Conservation (phyloP, 1,284 basidiomycete genomes). For the Moesziomyces sp. region DNA sequence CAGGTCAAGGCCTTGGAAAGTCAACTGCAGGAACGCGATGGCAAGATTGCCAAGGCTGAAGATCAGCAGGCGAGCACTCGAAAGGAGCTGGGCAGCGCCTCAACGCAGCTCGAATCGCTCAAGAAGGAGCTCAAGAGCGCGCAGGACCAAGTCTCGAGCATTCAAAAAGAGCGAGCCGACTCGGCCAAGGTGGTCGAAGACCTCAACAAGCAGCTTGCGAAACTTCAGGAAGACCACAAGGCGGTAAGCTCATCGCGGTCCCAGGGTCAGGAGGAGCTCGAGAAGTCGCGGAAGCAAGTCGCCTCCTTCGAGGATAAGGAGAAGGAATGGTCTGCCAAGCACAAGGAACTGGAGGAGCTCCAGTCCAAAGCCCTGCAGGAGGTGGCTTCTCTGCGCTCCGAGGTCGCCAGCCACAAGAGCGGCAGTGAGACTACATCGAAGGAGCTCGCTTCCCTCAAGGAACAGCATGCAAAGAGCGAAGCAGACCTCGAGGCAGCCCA, state of each 20-base stretch:
- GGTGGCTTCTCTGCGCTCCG: conserved; percentile 11
- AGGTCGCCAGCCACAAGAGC: conserved; percentile 24
- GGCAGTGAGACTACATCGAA: conserved; percentile 16
- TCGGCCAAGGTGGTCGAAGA: conserved; percentile 17
- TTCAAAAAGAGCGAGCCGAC: conserved; percentile 14
- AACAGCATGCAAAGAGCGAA: conserved; percentile 18
- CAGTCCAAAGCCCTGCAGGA: conserved; percentile 21
- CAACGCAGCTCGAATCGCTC: conserved; percentile 9
- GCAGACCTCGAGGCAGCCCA: conserved; percentile 23
- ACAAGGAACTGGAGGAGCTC: conserved; percentile 28
- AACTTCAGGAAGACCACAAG: conserved; percentile 27
- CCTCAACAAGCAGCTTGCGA: conserved; percentile 22
- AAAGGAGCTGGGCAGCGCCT: conserved; percentile 14
- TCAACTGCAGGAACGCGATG: conserved; percentile 22
- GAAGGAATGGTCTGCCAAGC: conserved; percentile 28
- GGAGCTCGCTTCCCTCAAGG: conserved; percentile 19
- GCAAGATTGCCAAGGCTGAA: conserved; percentile 8
- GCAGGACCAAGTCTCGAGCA: conserved; percentile 7
- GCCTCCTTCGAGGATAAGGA: conserved; percentile 13
- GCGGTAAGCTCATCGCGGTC: conserved; percentile 10
- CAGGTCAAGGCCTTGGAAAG: conserved; percentile 14
- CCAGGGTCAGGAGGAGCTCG: conserved; percentile 23
- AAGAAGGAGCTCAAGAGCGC: conserved; percentile 17
- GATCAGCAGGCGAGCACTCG: conserved; percentile 12
- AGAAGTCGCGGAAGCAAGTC: conserved; percentile 24